These are phyloP conservation scores for Vigna unguiculata DNA, from an alignment of 306 rosid genomes.

Conservation along the genomic window DNA sequence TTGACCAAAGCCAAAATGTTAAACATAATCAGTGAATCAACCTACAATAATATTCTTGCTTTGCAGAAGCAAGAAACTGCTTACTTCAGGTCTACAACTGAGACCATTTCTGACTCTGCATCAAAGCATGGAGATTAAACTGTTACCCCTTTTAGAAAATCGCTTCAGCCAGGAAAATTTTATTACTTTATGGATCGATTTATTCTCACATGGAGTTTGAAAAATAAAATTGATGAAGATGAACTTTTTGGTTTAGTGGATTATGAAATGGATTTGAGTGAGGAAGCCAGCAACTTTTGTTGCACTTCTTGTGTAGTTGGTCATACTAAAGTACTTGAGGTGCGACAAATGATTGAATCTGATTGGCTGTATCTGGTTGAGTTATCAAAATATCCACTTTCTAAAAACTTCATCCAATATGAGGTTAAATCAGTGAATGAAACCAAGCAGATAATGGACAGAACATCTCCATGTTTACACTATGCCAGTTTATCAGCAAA, in stretches of 20 bases:
- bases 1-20: slow-evolving; percentile 74
- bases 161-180: slow-evolving; percentile 57
- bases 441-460: slow-evolving; percentile 49
- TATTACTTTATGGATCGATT: slow-evolving; percentile 89
- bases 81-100: slow-evolving; percentile 66
- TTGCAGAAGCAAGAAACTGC: slow-evolving; percentile 74
- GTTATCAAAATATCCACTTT: slow-evolving; percentile 53
- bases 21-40: slow-evolving; percentile 68
- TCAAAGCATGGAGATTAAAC: slow-evolving; percentile 50
- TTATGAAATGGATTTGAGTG: slow-evolving; percentile 38
- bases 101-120: slow-evolving; percentile 44
- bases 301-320: slow-evolving; percentile 54
- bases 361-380: slow-evolving; percentile 90
- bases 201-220: slow-evolving; percentile 66
- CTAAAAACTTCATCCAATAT: slow-evolving; percentile 41
- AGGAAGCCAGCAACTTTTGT: slow-evolving; percentile 10
- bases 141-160: slow-evolving; percentile 49
- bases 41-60: slow-evolving; percentile 54
- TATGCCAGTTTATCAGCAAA: slow-evolving; percentile 68
- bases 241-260: slow-evolving; percentile 42
- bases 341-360: slow-evolving; percentile 81
- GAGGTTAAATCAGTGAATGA: slow-evolving; percentile 17
- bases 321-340: slow-evolving; percentile 44
- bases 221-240: slow-evolving; percentile 43
- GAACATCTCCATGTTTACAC: slow-evolving; percentile 50